Percentiles rank a stretch among this genome's conserved stretches.
Conservation (phyloP, 169 alveolate species). For the Plasmodium vinckei region DNA sequence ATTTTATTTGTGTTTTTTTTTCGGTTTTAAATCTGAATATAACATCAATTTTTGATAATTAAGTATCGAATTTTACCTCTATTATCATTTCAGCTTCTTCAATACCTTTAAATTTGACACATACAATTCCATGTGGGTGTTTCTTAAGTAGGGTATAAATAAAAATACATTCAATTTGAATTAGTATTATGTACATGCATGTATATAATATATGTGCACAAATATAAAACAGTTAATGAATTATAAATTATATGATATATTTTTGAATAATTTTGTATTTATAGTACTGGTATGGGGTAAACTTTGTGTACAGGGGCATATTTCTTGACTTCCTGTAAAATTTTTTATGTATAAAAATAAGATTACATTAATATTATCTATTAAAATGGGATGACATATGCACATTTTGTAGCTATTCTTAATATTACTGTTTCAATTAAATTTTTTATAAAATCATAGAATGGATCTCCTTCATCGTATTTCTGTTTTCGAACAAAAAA, state of each 20-base stretch:
- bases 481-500: constrained; percentile 41
- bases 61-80: constrained; percentile 44
- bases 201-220: constrained; percentile 6
- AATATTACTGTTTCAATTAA: constrained; percentile 57
- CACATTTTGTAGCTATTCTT: background rate
- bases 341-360: constrained; percentile 2
- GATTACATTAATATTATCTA: background rate
- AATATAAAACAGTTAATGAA: no score
- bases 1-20: background rate
- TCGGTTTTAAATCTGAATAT: constrained; percentile 4
- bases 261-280: background rate
- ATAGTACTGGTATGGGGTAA: constrained; percentile 69
- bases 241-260: no score
- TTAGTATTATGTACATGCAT: constrained; percentile 73
- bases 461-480: constrained; percentile 82
- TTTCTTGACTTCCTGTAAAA: constrained; percentile 56
- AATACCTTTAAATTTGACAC: constrained; percentile 87
- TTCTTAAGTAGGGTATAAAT: constrained; percentile 78
- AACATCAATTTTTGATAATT: constrained; percentile 1
- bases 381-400: background rate
- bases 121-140: constrained; percentile 91
- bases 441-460: constrained; percentile 75
- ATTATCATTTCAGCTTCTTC: constrained; percentile 87
- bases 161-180: constrained; percentile 70
- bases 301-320: constrained; percentile 68